phyloP scores from a whole-genome alignment of 2,329 filamentous ascomycete species.

The Fusarium kyushuense region DNA sequence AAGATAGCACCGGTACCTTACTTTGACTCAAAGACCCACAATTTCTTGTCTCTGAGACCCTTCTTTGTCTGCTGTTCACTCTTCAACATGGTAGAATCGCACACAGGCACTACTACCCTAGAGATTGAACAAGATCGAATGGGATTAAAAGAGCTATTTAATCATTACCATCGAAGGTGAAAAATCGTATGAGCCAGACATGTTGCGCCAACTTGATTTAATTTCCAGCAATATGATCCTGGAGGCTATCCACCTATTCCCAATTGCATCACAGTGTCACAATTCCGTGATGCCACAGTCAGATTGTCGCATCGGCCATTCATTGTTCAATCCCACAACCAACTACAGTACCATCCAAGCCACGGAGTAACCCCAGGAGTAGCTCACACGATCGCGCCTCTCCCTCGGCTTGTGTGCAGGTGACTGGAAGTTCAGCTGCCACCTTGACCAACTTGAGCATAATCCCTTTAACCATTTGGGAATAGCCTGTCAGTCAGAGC shows the following conservation, averaged over 20 bases:
- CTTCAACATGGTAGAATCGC: constrained; percentile 22
- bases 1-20: constrained; percentile 41
- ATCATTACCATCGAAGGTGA: background rate
- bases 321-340: constrained; percentile 10
- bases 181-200: background rate
- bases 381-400: constrained; percentile 35
- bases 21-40: constrained; percentile 28
- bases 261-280: constrained; percentile 20
- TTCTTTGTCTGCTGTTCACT: constrained; percentile 19
- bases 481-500: constrained; percentile 33
- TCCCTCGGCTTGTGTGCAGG: constrained; percentile 26
- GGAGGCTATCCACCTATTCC: constrained; percentile 22
- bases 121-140: constrained; percentile 12
- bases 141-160: background rate
- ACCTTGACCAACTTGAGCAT: constrained; percentile 32
- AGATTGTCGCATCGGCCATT: constrained; percentile 23
- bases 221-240: constrained; percentile 4
- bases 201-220: background rate
- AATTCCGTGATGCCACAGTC: constrained; percentile 27
- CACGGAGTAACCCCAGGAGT: constrained; percentile 27
- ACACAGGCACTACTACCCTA: constrained; percentile 12
- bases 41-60: constrained; percentile 10
- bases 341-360: constrained; percentile 6
- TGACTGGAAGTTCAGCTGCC: constrained; percentile 36
- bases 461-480: constrained; percentile 18